phyloP scores from a whole-genome alignment of 2,329 filamentous ascomycete species.

The Polytolypa hystricis region DNA sequence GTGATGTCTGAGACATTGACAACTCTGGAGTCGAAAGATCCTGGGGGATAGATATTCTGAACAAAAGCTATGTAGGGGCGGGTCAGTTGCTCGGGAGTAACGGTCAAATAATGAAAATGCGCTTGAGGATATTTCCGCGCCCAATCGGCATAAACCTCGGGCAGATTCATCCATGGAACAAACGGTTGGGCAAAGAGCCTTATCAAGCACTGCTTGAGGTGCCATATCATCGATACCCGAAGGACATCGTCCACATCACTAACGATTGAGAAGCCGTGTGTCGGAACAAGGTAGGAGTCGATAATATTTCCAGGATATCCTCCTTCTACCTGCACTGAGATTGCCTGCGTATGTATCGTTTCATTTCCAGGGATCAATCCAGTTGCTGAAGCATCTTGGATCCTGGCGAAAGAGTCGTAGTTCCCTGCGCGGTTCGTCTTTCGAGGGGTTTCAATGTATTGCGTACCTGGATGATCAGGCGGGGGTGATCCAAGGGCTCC shows the following conservation, averaged over 20 bases:
- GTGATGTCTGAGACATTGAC: slow-evolving; percentile 67
- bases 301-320: slow-evolving; percentile 54
- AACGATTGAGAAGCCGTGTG: slow-evolving; percentile 58
- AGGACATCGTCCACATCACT: slow-evolving; percentile 74
- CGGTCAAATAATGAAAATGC: slow-evolving; percentile 75
- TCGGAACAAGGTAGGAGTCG: slow-evolving; percentile 60
- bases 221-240: slow-evolving; percentile 69
- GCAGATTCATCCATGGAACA: slow-evolving; percentile 67
- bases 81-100: slow-evolving; percentile 66
- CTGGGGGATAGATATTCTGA: slow-evolving; percentile 64
- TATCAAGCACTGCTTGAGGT: slow-evolving; percentile 60
- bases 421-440: slow-evolving; percentile 58
- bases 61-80: slow-evolving; percentile 69
- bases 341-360: slow-evolving; percentile 52
- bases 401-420: slow-evolving; percentile 59
- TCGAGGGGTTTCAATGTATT: slow-evolving; percentile 54
- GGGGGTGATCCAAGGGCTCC: no score
- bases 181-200: slow-evolving; percentile 67
- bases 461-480: slow-evolving; percentile 49
- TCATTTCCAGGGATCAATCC: slow-evolving; percentile 51
- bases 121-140: slow-evolving; percentile 52
- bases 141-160: slow-evolving; percentile 67
- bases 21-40: slow-evolving; percentile 66
- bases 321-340: slow-evolving; percentile 57
- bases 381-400: slow-evolving; percentile 47